Conservation (phyloP, 306 rosid species). For the Fagus sylvatica region DNA sequence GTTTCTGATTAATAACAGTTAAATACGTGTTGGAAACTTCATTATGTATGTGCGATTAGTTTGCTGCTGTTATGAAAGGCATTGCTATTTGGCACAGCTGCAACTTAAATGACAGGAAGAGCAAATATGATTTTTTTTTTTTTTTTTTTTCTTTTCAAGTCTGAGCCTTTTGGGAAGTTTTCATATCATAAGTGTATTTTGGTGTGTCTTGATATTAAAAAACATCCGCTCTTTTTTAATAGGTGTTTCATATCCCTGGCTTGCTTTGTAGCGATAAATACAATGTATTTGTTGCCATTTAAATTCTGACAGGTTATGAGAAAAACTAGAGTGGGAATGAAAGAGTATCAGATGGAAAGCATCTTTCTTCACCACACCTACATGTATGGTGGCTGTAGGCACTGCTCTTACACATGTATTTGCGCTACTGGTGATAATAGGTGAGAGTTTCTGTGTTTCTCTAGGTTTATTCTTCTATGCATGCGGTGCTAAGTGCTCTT, state of each 20-base stretch:
- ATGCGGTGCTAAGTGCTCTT: conserved; percentile 8
- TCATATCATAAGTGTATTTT: not conserved
- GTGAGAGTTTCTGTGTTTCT: conserved; percentile 31
- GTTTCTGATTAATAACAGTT: not conserved
- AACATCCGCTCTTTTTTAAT: not conserved
- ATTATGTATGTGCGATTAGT: not conserved
- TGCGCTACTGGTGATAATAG: conserved; percentile 92
- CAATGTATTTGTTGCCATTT: conserved; percentile 7
- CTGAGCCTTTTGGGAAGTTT: not conserved
- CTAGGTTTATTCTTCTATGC: conserved; percentile 4
- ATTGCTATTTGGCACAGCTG: not conserved
- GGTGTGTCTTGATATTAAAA: not conserved
- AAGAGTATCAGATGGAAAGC: conserved; percentile 93
- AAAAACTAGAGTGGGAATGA: conserved; percentile 72
- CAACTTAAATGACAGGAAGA: not conserved
- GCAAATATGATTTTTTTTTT: not conserved
- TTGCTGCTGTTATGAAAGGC: not conserved
- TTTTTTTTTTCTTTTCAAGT: too few species aligned
- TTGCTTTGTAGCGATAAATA: conserved; percentile 14
- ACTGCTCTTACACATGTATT: conserved; percentile 94
- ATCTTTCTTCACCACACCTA: conserved; percentile 91
- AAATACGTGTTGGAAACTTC: not conserved
- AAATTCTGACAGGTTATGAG: conserved; percentile 71
- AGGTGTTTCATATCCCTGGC: not conserved
- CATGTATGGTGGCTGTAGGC: conserved; percentile 97